phyloP scores from a whole-genome alignment of 345 rosid genomes.

The Xanthoceras sorbifolium region DNA sequence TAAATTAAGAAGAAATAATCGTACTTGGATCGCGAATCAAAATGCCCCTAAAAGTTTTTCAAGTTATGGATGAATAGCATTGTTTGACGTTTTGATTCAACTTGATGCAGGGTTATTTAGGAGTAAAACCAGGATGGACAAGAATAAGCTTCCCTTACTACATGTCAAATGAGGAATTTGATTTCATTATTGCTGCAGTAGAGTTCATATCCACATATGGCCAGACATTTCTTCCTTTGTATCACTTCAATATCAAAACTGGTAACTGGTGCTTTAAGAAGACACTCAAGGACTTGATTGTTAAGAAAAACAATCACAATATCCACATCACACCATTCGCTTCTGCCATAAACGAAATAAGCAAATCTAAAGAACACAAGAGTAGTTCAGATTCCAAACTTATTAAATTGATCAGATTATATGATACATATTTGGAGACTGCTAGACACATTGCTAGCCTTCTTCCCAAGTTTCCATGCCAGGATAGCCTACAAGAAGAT shows the following conservation, averaged over 20 bases:
- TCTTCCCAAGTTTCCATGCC: conserved; percentile 45
- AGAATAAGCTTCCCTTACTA: conserved; percentile 72
- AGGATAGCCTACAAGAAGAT: conserved; percentile 12
- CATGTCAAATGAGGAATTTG: conserved; percentile 52
- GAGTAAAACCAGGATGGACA: conserved; percentile 73
- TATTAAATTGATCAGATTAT: neutral
- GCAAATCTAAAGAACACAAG: neutral
- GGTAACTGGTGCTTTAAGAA: conserved; percentile 50
- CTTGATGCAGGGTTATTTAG: conserved; percentile 37
- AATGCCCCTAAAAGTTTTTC: too few species aligned
- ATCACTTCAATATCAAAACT: conserved; percentile 40
- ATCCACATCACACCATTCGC: neutral
- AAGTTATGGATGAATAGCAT: too few species aligned
- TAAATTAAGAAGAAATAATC: too few species aligned
- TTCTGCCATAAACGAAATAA: conserved; percentile 3
- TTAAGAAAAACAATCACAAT: neutral
- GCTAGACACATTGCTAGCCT: conserved; percentile 37
- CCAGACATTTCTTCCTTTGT: conserved; percentile 50
- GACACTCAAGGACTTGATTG: conserved; percentile 21
- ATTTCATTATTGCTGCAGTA: conserved; percentile 49
- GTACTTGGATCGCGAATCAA: too few species aligned
- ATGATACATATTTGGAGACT: conserved; percentile 26
- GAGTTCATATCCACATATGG: conserved; percentile 52
- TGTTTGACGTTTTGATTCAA: neutral
- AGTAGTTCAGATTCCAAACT: neutral